A percentile compares a stretch with the other conserved stretches of the same genome.
phyloP scores from a whole-genome alignment of 768 basidiomycete genomes.

The Hirschioporus abietinus region DNA sequence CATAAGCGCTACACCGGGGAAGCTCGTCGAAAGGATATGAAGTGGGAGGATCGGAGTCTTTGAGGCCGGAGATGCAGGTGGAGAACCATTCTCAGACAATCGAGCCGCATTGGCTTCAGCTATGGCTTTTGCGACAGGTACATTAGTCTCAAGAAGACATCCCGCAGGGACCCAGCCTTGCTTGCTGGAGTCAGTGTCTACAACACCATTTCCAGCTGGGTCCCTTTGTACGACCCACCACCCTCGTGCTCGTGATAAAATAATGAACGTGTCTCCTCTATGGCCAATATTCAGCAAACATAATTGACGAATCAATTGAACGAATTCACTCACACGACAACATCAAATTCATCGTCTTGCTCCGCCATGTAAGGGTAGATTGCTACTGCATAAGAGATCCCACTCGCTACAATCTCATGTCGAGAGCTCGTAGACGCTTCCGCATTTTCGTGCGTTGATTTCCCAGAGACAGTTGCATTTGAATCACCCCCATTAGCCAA shows the following conservation, averaged over 20 bases:
- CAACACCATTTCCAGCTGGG: slow-evolving; percentile 73
- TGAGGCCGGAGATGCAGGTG: slow-evolving; percentile 25
- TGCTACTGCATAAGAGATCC: slow-evolving; percentile 90
- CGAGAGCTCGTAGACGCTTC: slow-evolving; percentile 25
- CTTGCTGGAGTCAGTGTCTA: slow-evolving; percentile 70
- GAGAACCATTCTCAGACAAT: slow-evolving; percentile 30
- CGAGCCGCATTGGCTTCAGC: slow-evolving; percentile 73
- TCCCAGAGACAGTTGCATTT: slow-evolving; percentile 30
- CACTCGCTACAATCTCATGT: slow-evolving; percentile 24
- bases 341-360: slow-evolving; percentile 97
- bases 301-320: background rate
- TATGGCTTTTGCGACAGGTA: slow-evolving; percentile 84
- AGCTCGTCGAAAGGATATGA: slow-evolving; percentile 95
- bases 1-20: slow-evolving; percentile 95
- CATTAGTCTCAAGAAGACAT: slow-evolving; percentile 88
- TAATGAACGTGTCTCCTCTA: slow-evolving; percentile 91
- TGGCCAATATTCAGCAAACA: background rate
- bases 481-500: no score
- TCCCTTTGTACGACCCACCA: slow-evolving; percentile 99
- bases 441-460: slow-evolving; percentile 17
- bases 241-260: slow-evolving; percentile 88
- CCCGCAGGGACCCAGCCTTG: slow-evolving; percentile 99
- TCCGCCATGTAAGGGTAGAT: slow-evolving; percentile 99
- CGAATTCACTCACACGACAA: slow-evolving; percentile 69
- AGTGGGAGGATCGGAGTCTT: slow-evolving; percentile 83